A percentile compares a stretch with the other conserved stretches of the same genome.
Evolutionary conservation across 345 rosid genomes (phyloP).

Genomic region (rapeseed (Brassica napus)): DNA sequence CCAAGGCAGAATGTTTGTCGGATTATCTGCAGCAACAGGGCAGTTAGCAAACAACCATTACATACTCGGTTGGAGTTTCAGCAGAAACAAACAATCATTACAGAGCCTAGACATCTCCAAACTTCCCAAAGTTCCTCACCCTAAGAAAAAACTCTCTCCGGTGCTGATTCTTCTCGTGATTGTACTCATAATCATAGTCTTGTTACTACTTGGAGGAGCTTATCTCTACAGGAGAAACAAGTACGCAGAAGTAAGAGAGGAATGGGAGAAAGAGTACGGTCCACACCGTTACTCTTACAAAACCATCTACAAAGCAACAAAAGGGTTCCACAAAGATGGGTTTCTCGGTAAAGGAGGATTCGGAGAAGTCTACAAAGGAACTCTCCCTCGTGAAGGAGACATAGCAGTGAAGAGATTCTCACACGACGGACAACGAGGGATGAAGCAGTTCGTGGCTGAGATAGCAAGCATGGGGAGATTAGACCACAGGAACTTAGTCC

Average conservation of each 20-base stretch:
- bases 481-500: slow-evolving; percentile 55
- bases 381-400: slow-evolving; percentile 37
- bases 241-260: slow-evolving; percentile 58
- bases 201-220: slow-evolving; percentile 21
- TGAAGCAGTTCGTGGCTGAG: slow-evolving; percentile 54
- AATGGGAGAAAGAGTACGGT: slow-evolving; percentile 63
- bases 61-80: slow-evolving; percentile 75
- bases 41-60: slow-evolving; percentile 44
- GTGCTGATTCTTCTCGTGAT: slow-evolving; percentile 27
- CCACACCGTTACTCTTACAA: slow-evolving; percentile 60
- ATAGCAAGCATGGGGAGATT: slow-evolving; percentile 48
- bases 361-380: slow-evolving; percentile 66
- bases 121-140: slow-evolving; percentile 56
- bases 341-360: slow-evolving; percentile 60
- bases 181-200: slow-evolving; percentile 22
- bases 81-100: slow-evolving; percentile 43
- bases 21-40: slow-evolving; percentile 68
- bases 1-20: slow-evolving; percentile 50
- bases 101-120: slow-evolving; percentile 46
- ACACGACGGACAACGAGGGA: slow-evolving; percentile 50
- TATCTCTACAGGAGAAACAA: slow-evolving; percentile 45
- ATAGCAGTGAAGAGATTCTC: slow-evolving; percentile 60
- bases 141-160: slow-evolving; percentile 7
- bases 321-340: slow-evolving; percentile 55
- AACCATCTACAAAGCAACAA: slow-evolving; percentile 55